Evolutionary conservation across 2,329 filamentous ascomycete species (phyloP), one percentile per base, ranked within the genome.

Genomic region (Herpotrichia juniperi): DNA sequence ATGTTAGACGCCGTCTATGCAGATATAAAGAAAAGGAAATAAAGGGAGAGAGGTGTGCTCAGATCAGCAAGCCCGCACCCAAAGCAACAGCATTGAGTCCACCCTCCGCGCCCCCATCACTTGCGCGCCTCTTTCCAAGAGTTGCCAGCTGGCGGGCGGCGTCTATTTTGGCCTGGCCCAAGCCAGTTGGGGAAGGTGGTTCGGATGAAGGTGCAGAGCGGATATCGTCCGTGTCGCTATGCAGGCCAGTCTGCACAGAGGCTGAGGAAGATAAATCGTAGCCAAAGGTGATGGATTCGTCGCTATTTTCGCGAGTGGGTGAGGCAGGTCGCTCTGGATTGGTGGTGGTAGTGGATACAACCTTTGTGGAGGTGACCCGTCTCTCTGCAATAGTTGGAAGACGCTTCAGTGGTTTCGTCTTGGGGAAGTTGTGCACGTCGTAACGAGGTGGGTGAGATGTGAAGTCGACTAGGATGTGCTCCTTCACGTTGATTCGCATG

Each of bases 381-480:
- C 28, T 32, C 35, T 40, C 21, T 21, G 42, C 50, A 19, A 34
- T 21, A 17, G 48, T 50, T 16, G 40, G n/a, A 39, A 51, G 30
- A 8, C 30, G 25, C 58, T 58, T 12, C 53, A 46, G 11, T 50
- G n/a, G 25, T 53, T 56, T 63, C 19, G 54, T 37, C 42, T 62
- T 67, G 32, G 66, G 56, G 53, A 76, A 77, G 46, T 66, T 62
- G 57, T 77, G 75, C 1, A 62, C 64, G 21, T 74, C 74, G 67
- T 80, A 80, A 39, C 69, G 71, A 3, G 78, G 78, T n/a, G 78
- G 77, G 42, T 73, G 68, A 2, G 75, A 62, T 12, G 67, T 66
- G 71, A 74, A 79, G 6, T 73, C 68, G 35, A 76, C 69, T 4
- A 80, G 66, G n/a, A 68, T 61, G 45, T 75, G 71, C 53, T 74